These are phyloP conservation scores for Globisporangium cederbergense DNA, from an alignment of 352 stramenopile genomes.

Conservation along the genomic window DNA sequence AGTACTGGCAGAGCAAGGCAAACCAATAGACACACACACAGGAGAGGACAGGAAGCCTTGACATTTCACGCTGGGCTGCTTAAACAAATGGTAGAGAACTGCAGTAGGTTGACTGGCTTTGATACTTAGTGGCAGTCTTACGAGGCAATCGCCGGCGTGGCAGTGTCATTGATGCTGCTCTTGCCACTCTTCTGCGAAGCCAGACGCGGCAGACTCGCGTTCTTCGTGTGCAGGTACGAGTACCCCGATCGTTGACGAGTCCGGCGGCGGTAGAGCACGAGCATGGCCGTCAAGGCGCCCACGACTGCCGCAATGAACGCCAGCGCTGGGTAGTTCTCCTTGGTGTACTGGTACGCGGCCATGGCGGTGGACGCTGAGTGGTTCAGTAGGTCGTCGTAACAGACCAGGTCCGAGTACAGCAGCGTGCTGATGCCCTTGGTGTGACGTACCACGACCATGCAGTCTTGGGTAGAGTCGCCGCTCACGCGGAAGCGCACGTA, in stretches of 20 bases:
- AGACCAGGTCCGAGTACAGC: constrained; percentile 51
- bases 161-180: constrained; percentile 23
- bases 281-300: constrained; percentile 29
- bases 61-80: neutral
- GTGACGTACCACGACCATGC: constrained; percentile 49
- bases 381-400: constrained; percentile 32
- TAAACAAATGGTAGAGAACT: constrained; percentile 3
- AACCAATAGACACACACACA: neutral
- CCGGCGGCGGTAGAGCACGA: constrained; percentile 42
- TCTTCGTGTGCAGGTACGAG: constrained; percentile 55
- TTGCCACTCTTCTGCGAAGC: constrained; percentile 20
- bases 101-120: neutral
- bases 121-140: constrained; percentile 8
- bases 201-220: constrained; percentile 33
- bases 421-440: constrained; percentile 40
- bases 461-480: constrained; percentile 32
- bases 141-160: constrained; percentile 30
- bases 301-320: constrained; percentile 34
- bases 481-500: constrained; percentile 54
- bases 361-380: constrained; percentile 18
- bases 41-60: too few relatives aligned
- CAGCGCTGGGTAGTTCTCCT: constrained; percentile 33
- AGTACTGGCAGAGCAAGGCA: constrained; percentile 47
- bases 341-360: constrained; percentile 28
- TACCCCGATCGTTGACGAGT: constrained; percentile 52